Conservation (phyloP, 1,284 basidiomycete genomes). For the Pyrrhoderma noxium region DNA sequence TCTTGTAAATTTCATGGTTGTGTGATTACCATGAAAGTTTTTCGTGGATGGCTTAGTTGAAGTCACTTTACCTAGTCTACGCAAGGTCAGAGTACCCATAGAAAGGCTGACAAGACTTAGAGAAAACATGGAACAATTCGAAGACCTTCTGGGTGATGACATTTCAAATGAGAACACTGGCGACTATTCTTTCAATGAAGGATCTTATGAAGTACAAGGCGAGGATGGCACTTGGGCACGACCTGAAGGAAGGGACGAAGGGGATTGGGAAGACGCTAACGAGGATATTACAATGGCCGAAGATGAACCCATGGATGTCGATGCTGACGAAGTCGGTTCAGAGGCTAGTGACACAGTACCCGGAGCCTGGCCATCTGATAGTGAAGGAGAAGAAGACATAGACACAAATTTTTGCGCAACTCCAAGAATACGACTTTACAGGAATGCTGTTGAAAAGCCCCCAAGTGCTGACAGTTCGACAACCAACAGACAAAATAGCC, state of each 20-base stretch:
- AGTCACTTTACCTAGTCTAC: conserved; percentile 53
- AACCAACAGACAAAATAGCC: too few species aligned
- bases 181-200: conserved; percentile 26
- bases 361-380: conserved; percentile 13
- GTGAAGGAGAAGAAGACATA: conserved; percentile 16
- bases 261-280: conserved; percentile 45
- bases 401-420: conserved; percentile 25
- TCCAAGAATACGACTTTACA: too few species aligned
- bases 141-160: conserved; percentile 60
- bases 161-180: conserved; percentile 29
- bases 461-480: too few species aligned
- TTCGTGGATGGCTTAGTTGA: conserved; percentile 65
- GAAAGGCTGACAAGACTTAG: conserved; percentile 64
- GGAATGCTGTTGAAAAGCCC: too few species aligned
- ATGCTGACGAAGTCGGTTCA: conserved; percentile 36
- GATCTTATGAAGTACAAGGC: conserved; percentile 21
- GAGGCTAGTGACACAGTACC: conserved; percentile 1
- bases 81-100: conserved; percentile 44
- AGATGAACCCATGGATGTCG: conserved; percentile 18
- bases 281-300: conserved; percentile 24
- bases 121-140: conserved; percentile 70
- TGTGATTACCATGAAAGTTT: too few species aligned
- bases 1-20: too few species aligned
- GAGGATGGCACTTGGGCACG: conserved; percentile 20
- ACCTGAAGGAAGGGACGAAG: conserved; percentile 35